phyloP scores from a whole-genome alignment of 1,284 basidiomycete genomes.

The Peniophora sp. region DNA sequence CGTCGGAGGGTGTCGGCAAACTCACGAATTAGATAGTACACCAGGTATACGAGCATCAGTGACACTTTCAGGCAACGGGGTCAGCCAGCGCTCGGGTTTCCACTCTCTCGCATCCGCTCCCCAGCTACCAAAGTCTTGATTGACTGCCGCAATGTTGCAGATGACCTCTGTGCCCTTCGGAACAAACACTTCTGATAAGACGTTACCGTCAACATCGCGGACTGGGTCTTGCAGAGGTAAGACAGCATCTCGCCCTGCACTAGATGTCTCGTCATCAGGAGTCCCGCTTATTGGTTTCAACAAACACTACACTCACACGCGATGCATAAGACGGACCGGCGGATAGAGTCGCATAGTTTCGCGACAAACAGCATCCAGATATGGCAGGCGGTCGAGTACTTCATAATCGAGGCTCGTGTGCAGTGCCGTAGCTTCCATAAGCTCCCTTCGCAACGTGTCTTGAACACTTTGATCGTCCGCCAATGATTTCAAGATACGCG shows the following conservation, averaged over 20 bases:
- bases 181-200: background rate
- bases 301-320: background rate
- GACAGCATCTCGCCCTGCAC: slow-evolving; percentile 3
- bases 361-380: background rate
- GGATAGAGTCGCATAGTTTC: background rate
- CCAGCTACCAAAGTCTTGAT: slow-evolving; percentile 13
- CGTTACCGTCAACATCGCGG: slow-evolving; percentile 9
- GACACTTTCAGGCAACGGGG: slow-evolving; percentile 2
- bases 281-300: too few species aligned
- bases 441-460: background rate
- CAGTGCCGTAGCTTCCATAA: background rate
- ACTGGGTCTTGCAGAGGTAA: slow-evolving; percentile 14
- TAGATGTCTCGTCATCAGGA: too few species aligned
- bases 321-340: background rate
- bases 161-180: slow-evolving; percentile 3
- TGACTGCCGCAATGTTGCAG: slow-evolving; percentile 12
- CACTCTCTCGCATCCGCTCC: slow-evolving; percentile 19
- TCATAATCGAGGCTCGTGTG: background rate
- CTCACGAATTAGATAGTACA: slow-evolving; percentile 1
- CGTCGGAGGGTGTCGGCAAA: background rate
- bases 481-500: background rate
- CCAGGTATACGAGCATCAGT: background rate
- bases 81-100: slow-evolving; percentile 19
- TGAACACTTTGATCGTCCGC: background rate
- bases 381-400: background rate